Conservation (phyloP, 306 rosid species). For the Pueraria montana region DNA sequence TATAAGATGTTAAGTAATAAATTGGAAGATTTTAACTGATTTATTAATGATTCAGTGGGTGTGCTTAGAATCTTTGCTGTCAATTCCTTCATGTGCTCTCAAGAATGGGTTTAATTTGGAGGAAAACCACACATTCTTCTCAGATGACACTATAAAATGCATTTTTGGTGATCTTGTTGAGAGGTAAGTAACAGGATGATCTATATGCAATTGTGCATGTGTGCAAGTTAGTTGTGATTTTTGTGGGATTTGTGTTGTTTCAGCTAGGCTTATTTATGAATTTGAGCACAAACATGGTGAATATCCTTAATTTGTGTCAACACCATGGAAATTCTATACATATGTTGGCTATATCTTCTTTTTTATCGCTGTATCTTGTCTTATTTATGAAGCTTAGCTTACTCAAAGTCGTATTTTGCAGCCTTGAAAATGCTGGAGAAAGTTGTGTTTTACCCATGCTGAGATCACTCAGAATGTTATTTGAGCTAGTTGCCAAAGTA, state of each 20-base stretch:
- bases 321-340: constrained; percentile 6
- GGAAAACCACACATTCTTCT: constrained; percentile 56
- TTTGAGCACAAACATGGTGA: constrained; percentile 22
- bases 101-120: constrained; percentile 59
- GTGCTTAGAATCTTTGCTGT: constrained; percentile 85
- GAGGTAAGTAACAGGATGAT: constrained; percentile 64
- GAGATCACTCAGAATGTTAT: constrained; percentile 79
- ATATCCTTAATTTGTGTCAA: constrained; percentile 4
- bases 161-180: constrained; percentile 83
- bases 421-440: constrained; percentile 98
- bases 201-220: constrained; percentile 8
- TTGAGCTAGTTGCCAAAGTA: constrained; percentile 70
- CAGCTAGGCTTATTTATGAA: constrained; percentile 20
- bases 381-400: constrained; percentile 36
- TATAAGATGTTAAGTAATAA: constrained; percentile 31
- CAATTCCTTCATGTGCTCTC: constrained; percentile 70
- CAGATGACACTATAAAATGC: constrained; percentile 70
- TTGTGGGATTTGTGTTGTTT: constrained; percentile 37
- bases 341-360: constrained; percentile 18
- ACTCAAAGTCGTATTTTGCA: constrained; percentile 56
- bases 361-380: neutral
- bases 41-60: constrained; percentile 76
- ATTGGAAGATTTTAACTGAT: constrained; percentile 39
- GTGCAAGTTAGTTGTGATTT: constrained; percentile 10
- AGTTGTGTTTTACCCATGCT: constrained; percentile 84